Conservation (phyloP, 2,329 filamentous ascomycete species). For the Aspergillus oerlinghausenensis region DNA sequence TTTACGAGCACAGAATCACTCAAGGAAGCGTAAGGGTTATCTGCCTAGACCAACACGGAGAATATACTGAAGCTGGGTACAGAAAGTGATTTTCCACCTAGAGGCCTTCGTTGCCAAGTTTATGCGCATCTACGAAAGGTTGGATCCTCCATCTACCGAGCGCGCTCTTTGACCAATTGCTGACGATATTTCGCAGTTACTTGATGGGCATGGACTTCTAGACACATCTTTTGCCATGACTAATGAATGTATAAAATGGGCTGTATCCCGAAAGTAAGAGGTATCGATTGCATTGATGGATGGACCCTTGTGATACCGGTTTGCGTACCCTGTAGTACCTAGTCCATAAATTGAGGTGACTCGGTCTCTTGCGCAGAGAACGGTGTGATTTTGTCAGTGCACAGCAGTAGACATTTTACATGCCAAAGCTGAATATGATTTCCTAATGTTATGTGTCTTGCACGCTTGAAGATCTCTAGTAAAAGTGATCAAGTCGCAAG, state of each 20-base stretch:
- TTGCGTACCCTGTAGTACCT: not conserved
- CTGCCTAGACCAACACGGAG: no score
- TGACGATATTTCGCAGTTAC: constrained; percentile 42
- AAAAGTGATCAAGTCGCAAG: constrained; percentile 3
- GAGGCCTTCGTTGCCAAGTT: constrained; percentile 99
- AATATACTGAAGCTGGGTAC: constrained; percentile 7
- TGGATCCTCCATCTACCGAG: constrained; percentile 29
- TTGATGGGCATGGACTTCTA: constrained; percentile 75
- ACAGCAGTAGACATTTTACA: not conserved
- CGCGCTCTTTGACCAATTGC: constrained; percentile 6
- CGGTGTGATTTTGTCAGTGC: not conserved
- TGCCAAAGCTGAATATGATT: not conserved
- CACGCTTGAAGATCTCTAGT: not conserved
- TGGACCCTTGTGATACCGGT: not conserved
- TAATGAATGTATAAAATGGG: constrained; percentile 25
- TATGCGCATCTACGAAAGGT: constrained; percentile 94
- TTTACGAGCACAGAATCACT: constrained; percentile 93
- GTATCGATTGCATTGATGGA: constrained; percentile 1
- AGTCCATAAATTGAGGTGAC: not conserved
- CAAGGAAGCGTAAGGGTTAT: constrained; percentile 59
- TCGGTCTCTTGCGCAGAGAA: not conserved
- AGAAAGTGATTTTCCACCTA: constrained; percentile 95
- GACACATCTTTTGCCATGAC: constrained; percentile 15
- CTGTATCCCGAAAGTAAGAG: constrained; percentile 1
- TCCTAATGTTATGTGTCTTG: not conserved